phyloP scores from a whole-genome alignment of 2,329 filamentous ascomycete species.

The Phaeophleospora eucalypticola region DNA sequence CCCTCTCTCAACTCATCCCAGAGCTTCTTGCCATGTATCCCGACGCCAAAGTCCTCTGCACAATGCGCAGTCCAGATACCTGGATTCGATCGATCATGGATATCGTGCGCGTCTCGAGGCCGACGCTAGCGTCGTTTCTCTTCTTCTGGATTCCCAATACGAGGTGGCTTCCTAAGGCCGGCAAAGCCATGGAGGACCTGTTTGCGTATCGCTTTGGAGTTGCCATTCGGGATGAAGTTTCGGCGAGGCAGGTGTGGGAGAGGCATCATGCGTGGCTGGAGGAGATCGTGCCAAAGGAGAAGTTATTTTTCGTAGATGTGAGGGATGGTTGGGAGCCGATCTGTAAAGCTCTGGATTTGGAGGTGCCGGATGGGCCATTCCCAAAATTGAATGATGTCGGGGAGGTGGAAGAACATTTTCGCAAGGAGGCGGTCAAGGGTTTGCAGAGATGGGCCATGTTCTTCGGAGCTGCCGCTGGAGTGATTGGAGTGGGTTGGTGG shows the following conservation, averaged over 20 bases:
- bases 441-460: constrained; percentile 5
- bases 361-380: constrained; percentile 19
- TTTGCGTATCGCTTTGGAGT: constrained; percentile 6
- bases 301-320: constrained; percentile 20
- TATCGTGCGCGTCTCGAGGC: no score
- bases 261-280: constrained; percentile 4
- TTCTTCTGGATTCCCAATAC: constrained; percentile 16
- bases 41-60: no score
- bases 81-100: no score
- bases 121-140: no score
- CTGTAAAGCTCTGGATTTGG: constrained; percentile 23
- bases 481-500: background rate
- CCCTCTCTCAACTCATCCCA: no score
- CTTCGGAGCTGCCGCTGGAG: no score
- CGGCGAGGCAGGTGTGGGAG: background rate
- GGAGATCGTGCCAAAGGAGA: constrained; percentile 5
- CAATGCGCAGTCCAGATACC: no score
- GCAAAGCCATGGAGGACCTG: constrained; percentile 4
- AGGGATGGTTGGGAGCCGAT: constrained; percentile 28
- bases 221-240: background rate
- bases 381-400: constrained; percentile 12
- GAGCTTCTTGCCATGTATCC: no score
- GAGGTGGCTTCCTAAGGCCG: constrained; percentile 6
- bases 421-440: constrained; percentile 1
- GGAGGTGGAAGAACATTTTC: constrained; percentile 3